A percentile compares a stretch with the other conserved stretches of the same genome.
Evolutionary conservation across 495 filamentous ascomycete species (phyloP).

Genomic region (Thermothielavioides terrestris): DNA sequence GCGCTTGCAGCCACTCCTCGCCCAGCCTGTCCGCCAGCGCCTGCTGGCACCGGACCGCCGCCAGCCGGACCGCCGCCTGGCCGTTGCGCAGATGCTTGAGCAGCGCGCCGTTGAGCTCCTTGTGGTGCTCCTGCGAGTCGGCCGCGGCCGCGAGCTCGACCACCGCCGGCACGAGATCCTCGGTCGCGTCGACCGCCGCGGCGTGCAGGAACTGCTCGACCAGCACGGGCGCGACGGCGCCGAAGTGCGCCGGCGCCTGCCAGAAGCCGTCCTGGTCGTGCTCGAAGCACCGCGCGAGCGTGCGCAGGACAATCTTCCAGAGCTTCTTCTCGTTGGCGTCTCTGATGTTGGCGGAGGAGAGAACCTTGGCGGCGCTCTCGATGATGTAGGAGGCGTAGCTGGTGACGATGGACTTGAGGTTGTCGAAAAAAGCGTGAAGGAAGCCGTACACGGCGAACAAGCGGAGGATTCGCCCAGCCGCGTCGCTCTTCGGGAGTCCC

Average conservation of each 20-base stretch:
- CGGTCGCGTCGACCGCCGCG: constrained; percentile 25
- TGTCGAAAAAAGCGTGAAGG: constrained; percentile 65
- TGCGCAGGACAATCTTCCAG: constrained; percentile 55
- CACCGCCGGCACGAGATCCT: constrained; percentile 47
- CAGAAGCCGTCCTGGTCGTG: constrained; percentile 77
- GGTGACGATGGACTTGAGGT: constrained; percentile 88
- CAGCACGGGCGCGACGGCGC: constrained; percentile 57
- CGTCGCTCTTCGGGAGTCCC: constrained; percentile 52
- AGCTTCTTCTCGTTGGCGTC: constrained; percentile 46
- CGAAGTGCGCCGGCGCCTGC: constrained; percentile 82
- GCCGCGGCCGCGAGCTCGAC: constrained; percentile 71
- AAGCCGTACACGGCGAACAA: constrained; percentile 68
- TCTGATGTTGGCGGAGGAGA: constrained; percentile 43
- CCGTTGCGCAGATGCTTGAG: constrained; percentile 69
- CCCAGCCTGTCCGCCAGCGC: constrained; percentile 68
- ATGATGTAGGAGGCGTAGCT: constrained; percentile 80
- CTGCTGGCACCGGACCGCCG: constrained; percentile 70
- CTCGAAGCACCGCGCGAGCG: constrained; percentile 64
- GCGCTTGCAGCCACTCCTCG: constrained; percentile 81
- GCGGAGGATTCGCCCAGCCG: constrained; percentile 44
- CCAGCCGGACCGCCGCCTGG: constrained; percentile 55
- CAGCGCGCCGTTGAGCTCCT: constrained; percentile 67
- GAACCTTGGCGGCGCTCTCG: constrained; percentile 58
- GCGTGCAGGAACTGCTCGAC: constrained; percentile 57
- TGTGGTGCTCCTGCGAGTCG: constrained; percentile 78